Evolutionary conservation across 345 rosid genomes (phyloP), one percentile per base, ranked within the genome.

Genomic region (Carallia pectinifolia): DNA sequence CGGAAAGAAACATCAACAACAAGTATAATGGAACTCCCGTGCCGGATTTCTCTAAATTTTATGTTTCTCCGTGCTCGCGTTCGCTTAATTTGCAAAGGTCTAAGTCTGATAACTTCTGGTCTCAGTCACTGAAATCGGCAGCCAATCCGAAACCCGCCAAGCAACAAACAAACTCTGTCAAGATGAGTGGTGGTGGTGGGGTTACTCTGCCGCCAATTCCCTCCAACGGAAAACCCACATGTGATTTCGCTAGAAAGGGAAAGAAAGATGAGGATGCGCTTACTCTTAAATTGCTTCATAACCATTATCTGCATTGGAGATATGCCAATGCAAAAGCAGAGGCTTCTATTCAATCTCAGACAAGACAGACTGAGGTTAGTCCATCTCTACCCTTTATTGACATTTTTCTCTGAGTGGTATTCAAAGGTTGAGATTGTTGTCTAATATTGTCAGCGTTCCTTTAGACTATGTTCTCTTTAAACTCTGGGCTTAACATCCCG

Each of bases 231-330:
- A 87, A 85, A 77, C 37, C 44, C 16, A 79, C 71, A 23, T 61
- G 70, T 0, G 87, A 82, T 67, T 65, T 19, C 15, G n/a, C 71
- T 2, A 93, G 77, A 72, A 87, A 75, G 56, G 74, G 78, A 15
- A 87, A 66, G 84, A 89, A 85, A 74, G 79, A 86, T 71, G 87
- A 84, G 18, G 96, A 91, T 66, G 67, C 77, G 4, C 91, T 91
- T 17, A 75, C 86, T 61, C 77, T 94, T 47, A 89, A 75, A 59
- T 61, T 89, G 83, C 82, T 91, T n/a, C 85, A 91, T 61, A 91
- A 88, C 59, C 87, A 84, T n/a, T 77, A 84, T 70, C 76, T 91
- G 70, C 97, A 89, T 72, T 94, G 97, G 98, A 84, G 93, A 75
- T 89, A 77, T 55, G 91, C 88, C n/a, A 94, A 91, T 29, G 94